Conservation (phyloP, 495 filamentous ascomycete genomes). For the Cryomyces minteri region DNA sequence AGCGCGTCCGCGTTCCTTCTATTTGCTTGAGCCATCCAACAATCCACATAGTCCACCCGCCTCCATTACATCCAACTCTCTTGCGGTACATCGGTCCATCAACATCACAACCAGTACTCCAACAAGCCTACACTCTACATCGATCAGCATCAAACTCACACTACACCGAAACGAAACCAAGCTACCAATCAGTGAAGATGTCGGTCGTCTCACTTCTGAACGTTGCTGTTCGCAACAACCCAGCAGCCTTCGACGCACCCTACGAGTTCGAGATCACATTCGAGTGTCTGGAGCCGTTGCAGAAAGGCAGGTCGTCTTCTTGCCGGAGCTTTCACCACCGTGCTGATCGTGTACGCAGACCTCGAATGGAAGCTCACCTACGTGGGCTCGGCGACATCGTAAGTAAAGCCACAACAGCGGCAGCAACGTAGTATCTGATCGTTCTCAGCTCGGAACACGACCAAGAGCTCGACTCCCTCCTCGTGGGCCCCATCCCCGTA, state of each 20-base stretch:
- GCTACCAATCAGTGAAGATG: conserved; percentile 36
- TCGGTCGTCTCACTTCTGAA: conserved; percentile 91
- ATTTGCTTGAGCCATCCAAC: no score
- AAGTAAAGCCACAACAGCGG: conserved; percentile 18
- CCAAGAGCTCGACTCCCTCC: conserved; percentile 90
- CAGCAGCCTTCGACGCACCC: conserved; percentile 68
- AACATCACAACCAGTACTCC: no score
- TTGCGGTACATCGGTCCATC: no score
- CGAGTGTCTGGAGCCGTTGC: conserved; percentile 81
- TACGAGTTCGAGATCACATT: conserved; percentile 99
- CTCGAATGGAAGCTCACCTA: conserved; percentile 99
- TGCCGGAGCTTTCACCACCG: no score
- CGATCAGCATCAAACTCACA: no score
- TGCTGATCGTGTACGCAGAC: conserved; percentile 32
- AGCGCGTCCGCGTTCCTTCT: no score
- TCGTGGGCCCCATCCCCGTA: conserved; percentile 89
- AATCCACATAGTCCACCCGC: no score
- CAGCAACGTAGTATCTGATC: conserved; percentile 9
- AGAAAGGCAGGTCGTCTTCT: conserved; percentile 46
- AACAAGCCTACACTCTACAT: no score
- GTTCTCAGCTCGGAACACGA: conserved; percentile 69
- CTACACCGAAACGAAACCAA: no score
- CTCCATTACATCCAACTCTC: no score
- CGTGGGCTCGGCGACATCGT: conserved; percentile 94
- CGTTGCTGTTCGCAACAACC: conserved; percentile 92